A percentile compares a stretch with the other conserved stretches of the same genome.
phyloP scores from a whole-genome alignment of 1,139 yeast genomes.

The Nakaseomyces glabratus region DNA sequence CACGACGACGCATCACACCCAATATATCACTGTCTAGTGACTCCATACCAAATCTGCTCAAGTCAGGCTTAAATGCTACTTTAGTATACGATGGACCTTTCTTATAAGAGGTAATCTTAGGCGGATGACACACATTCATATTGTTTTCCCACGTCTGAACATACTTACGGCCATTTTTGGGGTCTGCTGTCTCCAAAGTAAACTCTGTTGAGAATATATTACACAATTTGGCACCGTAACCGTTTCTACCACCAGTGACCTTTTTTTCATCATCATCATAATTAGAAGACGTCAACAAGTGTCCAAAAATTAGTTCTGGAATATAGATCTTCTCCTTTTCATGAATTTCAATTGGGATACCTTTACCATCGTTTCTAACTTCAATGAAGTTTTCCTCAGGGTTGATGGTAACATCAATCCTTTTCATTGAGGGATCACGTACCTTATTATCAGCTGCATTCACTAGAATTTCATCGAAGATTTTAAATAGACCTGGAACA shows the following conservation, averaged over 20 bases:
- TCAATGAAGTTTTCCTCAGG: slow-evolving; percentile 65
- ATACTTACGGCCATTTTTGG: slow-evolving; percentile 51
- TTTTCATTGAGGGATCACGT: slow-evolving; percentile 85
- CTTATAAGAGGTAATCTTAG: slow-evolving; percentile 52
- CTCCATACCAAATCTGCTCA: slow-evolving; percentile 76
- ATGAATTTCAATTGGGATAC: slow-evolving; percentile 93
- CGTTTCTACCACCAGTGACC: slow-evolving; percentile 98
- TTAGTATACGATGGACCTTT: slow-evolving; percentile 67
- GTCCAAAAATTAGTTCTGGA: slow-evolving; percentile 95
- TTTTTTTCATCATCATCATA: slow-evolving; percentile 93
- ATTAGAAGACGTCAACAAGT: slow-evolving; percentile 86
- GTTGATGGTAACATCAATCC: slow-evolving; percentile 70
- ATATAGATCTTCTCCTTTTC: slow-evolving; percentile 85
- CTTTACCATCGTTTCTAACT: slow-evolving; percentile 87
- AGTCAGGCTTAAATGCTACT: slow-evolving; percentile 83
- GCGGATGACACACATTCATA: slow-evolving; percentile 72
- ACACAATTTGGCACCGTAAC: slow-evolving; percentile 95
- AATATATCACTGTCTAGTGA: slow-evolving; percentile 70
- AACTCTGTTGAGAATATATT: slow-evolving; percentile 88
- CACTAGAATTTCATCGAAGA: slow-evolving; percentile 93
- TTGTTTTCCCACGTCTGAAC: slow-evolving; percentile 80
- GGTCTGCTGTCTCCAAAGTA: slow-evolving; percentile 82
- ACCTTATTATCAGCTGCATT: slow-evolving; percentile 98
- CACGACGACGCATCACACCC: slow-evolving; percentile 85
- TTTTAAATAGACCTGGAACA: slow-evolving; percentile 94